A percentile compares a stretch with the other conserved stretches of the same genome.
Conservation (phyloP, 129 eudicot genomes). For the Centaurea solstitialis region DNA sequence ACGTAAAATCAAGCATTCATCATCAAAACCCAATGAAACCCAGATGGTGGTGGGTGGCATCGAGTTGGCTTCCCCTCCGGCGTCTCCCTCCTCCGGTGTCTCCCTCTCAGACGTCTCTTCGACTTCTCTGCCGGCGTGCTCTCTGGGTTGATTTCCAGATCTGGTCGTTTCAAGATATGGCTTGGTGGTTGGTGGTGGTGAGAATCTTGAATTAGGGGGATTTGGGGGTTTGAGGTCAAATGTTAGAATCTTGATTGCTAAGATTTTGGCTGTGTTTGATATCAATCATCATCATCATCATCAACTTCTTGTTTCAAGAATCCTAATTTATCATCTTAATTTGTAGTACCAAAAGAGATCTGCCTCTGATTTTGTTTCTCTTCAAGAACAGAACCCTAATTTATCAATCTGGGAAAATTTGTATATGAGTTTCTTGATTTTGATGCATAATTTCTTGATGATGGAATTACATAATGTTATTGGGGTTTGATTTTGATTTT, state of each 20-base stretch:
- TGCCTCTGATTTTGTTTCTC: slow-evolving; percentile 60
- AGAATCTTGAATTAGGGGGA: slow-evolving; percentile 21
- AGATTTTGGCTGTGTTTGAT: slow-evolving; percentile 46
- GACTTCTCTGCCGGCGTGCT: too few species aligned
- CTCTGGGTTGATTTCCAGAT: too few species aligned
- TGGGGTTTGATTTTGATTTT: too few species aligned
- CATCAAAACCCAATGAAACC: too few species aligned
- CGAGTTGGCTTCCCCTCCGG: too few species aligned
- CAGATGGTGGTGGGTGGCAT: too few species aligned
- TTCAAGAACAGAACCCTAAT: slow-evolving; percentile 27
- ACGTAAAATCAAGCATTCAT: too few species aligned
- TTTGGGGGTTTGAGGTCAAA: slow-evolving; percentile 35
- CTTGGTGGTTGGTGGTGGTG: slow-evolving; percentile 6
- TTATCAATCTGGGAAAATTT: not conserved
- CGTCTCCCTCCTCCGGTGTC: too few species aligned
- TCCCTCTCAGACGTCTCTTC: too few species aligned
- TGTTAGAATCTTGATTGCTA: slow-evolving; percentile 73
- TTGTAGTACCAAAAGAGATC: slow-evolving; percentile 48
- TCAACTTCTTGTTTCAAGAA: slow-evolving; percentile 33
- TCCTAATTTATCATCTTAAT: slow-evolving; percentile 15
- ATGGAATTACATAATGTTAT: too few species aligned
- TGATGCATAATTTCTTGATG: not conserved
- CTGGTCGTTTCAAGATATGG: too few species aligned
- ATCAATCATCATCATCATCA: not conserved
- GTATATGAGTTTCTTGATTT: too few species aligned